These are phyloP conservation scores for Filobasidium uniguttulatum DNA, from an alignment of 1,284 basidiomycete species.

Conservation along the genomic window DNA sequence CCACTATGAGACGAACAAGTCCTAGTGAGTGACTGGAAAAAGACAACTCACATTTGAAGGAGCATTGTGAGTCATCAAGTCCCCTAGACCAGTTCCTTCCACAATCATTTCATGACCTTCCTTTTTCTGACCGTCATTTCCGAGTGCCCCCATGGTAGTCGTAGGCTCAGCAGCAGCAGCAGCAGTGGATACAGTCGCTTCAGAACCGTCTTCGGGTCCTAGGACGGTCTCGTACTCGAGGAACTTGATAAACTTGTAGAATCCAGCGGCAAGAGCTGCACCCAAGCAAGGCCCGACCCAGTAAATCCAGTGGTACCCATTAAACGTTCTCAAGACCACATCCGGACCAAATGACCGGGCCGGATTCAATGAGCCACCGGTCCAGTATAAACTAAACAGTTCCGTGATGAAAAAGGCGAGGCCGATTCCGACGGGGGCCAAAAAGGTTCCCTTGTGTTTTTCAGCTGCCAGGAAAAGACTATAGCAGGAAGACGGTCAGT, in stretches of 20 bases:
- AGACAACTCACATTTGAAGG: slow-evolving; percentile 16
- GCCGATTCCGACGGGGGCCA: slow-evolving; percentile 43
- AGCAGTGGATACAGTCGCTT: neutral
- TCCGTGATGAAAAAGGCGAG: slow-evolving; percentile 40
- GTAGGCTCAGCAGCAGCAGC: neutral
- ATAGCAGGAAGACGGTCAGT: slow-evolving; percentile 36
- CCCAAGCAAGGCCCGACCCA: slow-evolving; percentile 50
- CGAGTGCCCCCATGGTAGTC: neutral
- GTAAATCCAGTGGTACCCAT: slow-evolving; percentile 47
- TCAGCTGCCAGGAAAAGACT: slow-evolving; percentile 47
- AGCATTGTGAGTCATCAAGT: slow-evolving; percentile 23
- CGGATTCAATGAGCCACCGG: slow-evolving; percentile 36
- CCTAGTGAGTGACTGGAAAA: neutral
- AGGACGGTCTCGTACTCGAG: slow-evolving; percentile 34
- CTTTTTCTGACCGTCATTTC: slow-evolving; percentile 6
- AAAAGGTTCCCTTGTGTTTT: slow-evolving; percentile 42
- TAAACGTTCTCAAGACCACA: slow-evolving; percentile 48
- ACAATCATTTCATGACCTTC: slow-evolving; percentile 16
- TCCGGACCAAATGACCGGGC: slow-evolving; percentile 60
- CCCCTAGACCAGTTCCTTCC: slow-evolving; percentile 26
- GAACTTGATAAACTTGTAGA: slow-evolving; percentile 47
- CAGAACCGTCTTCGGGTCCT: slow-evolving; percentile 21
- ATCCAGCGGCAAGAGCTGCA: slow-evolving; percentile 44
- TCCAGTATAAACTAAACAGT: slow-evolving; percentile 36
- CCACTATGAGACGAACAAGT: neutral